Conservation (phyloP, 2,329 filamentous ascomycete species). For the Epichloe brachyelytri region DNA sequence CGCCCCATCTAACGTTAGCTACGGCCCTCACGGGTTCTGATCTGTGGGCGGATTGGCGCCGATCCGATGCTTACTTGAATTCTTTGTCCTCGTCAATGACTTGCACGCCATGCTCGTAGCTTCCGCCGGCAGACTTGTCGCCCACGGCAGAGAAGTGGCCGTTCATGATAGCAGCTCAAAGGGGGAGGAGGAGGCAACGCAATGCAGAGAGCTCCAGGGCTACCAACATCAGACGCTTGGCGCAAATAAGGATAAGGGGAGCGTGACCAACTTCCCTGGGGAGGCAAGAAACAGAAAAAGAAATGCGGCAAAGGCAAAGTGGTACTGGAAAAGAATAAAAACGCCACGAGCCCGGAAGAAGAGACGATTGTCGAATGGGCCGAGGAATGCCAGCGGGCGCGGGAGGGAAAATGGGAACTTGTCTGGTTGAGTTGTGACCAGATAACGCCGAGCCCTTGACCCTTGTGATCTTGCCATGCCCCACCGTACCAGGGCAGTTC, state of each 20-base stretch:
- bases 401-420: neutral
- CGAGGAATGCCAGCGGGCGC: neutral
- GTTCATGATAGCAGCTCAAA: conserved; percentile 44
- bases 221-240: neutral
- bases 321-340: neutral
- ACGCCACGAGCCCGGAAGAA: neutral
- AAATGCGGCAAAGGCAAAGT: neutral
- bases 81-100: conserved; percentile 86
- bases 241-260: neutral
- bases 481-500: neutral
- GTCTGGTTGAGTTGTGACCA: neutral
- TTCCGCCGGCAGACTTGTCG: conserved; percentile 47
- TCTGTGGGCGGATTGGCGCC: neutral
- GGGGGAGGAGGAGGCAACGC: neutral
- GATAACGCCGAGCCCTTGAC: too few relatives aligned
- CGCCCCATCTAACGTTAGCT: conserved; percentile 1
- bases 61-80: conserved; percentile 62
- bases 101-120: conserved; percentile 89
- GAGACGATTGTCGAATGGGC: neutral
- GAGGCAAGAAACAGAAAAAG: neutral
- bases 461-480: too few relatives aligned
- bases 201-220: neutral
- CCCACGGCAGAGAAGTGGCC: conserved; percentile 68
- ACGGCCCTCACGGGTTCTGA: neutral
- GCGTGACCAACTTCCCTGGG: too few relatives aligned